Base-by-base conservation (phyloP, 345 rosid species). In the Bretschneidera sinensis region DNA sequence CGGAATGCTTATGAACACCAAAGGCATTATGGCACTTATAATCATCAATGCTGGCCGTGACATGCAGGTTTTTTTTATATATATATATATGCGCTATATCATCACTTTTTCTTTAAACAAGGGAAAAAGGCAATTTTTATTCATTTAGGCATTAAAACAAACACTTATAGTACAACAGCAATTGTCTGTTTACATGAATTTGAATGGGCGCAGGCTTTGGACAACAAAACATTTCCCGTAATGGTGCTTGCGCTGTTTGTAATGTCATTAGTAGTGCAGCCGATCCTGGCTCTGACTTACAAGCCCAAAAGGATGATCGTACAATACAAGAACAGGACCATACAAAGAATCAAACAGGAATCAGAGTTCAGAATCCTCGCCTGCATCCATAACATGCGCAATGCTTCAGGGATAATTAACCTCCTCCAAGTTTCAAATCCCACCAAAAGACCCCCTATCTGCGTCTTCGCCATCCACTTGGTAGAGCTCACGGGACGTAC, bases 1-100 rank as follows among this genome's bases (percentile, higher is more conserved):
- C 9, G 92, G 87, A 6, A 60, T 72, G 7, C 81, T 88, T 45
- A 79, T 85, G 89, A 88, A 85, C 78, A 79, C 87, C 16, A 85
- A 85, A 65, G 96, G 96, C 11, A 69, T 83, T 19, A 43, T 83
- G 69, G 73, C 85, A 13, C 51, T 88, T 20, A 72, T 88, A 6
- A 17, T 78, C 51, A 53, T 88, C 21, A 81, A 83, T 35, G 56
- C 72, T 1, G 92, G 83, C 20, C 79, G 85, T 21, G 72, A 79
- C 62, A 59, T 45, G 18, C 10, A 56, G 78, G 95, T 80, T 22
- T 16, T 47, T 6, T 17, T 35, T 31, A 31, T 31, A 31, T 31
- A 31, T 31, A 31, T 31, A 31, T 31, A 31, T 31, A 31, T 31
- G 9, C 35, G 9, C 35, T n/a, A n/a, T n/a, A n/a, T n/a, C n/a